Percentiles rank a stretch among this genome's conserved stretches.
Conservation (phyloP, 2,329 filamentous ascomycete genomes). For the Hymenoscyphus salicellus region DNA sequence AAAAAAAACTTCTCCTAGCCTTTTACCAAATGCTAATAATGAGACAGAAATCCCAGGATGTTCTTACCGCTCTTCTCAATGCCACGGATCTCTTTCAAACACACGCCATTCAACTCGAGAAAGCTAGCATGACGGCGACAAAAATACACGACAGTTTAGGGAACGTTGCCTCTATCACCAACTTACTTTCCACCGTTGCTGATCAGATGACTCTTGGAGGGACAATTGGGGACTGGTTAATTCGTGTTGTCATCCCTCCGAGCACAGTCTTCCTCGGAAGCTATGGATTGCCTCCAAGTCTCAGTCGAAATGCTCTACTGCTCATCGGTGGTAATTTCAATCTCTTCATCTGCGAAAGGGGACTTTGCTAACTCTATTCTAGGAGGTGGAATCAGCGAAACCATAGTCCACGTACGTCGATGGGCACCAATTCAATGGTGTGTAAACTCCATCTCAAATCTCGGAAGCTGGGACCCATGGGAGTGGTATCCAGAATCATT, state of each 20-base stretch:
- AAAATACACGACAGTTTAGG: conserved; percentile 28
- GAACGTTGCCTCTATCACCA: conserved; percentile 21
- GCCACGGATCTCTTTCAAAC: conserved; percentile 27
- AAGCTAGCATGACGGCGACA: conserved; percentile 24
- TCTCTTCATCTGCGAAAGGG: background rate
- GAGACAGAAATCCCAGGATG: conserved; percentile 25
- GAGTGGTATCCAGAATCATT: conserved; percentile 1
- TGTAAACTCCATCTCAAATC: background rate
- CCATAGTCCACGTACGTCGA: conserved; percentile 10
- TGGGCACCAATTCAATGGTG: conserved; percentile 8
- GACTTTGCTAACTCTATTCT: background rate
- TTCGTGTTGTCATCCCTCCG: conserved; percentile 21
- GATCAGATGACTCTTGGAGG: conserved; percentile 17
- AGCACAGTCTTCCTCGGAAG: conserved; percentile 26
- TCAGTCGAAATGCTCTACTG: conserved; percentile 24
- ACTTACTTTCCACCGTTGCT: conserved; percentile 21
- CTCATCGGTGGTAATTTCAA: conserved; percentile 22
- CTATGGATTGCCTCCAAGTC: conserved; percentile 27
- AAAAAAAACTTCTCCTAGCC: background rate
- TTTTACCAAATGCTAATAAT: conserved; percentile 7
- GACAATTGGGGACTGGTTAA: conserved; percentile 21
- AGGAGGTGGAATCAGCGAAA: conserved; percentile 12
- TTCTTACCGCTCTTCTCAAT: conserved; percentile 24
- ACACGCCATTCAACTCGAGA: conserved; percentile 27
- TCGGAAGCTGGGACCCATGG: background rate